phyloP scores from a whole-genome alignment of 208 protist species.

The Wallacemonas sp. region DNA sequence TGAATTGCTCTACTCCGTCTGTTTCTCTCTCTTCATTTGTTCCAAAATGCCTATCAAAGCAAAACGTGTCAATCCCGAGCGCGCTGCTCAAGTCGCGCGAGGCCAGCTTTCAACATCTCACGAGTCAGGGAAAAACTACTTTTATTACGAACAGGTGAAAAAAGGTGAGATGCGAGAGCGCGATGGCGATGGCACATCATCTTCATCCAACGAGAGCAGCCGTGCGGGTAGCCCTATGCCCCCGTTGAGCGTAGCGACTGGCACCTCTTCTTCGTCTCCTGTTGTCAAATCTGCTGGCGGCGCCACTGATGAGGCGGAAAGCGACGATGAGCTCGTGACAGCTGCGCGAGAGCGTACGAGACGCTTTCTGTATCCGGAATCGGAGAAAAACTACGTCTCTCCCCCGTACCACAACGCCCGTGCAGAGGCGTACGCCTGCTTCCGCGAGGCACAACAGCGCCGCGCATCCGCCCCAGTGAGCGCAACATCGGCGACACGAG shows the following conservation, averaged over 20 bases:
- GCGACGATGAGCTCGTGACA: slow-evolving; percentile 49
- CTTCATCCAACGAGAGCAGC: slow-evolving; percentile 19
- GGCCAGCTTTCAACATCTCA: slow-evolving; percentile 30
- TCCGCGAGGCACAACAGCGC: neutral
- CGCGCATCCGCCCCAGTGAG: neutral
- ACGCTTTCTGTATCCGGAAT: slow-evolving; percentile 44
- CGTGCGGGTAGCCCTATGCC: neutral
- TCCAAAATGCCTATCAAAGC: slow-evolving; percentile 76
- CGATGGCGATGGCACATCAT: slow-evolving; percentile 21
- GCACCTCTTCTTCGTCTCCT: neutral
- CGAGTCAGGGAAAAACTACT: slow-evolving; percentile 28
- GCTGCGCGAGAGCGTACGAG: slow-evolving; percentile 35
- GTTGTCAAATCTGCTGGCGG: neutral
- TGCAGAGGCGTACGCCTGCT: slow-evolving; percentile 16
- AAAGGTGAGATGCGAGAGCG: slow-evolving; percentile 10
- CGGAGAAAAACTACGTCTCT: slow-evolving; percentile 14
- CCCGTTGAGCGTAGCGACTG: neutral
- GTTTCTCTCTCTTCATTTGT: neutral
- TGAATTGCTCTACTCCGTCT: slow-evolving; percentile 6
- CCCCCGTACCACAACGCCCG: slow-evolving; percentile 21
- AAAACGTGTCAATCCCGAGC: slow-evolving; percentile 57
- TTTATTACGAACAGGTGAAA: slow-evolving; percentile 37
- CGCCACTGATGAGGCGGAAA: slow-evolving; percentile 20
- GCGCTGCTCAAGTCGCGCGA: slow-evolving; percentile 46
- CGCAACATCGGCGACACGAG: neutral